These are phyloP conservation scores for Nothopassalora personata DNA, from an alignment of 2,329 filamentous ascomycete species.

Conservation along the genomic window DNA sequence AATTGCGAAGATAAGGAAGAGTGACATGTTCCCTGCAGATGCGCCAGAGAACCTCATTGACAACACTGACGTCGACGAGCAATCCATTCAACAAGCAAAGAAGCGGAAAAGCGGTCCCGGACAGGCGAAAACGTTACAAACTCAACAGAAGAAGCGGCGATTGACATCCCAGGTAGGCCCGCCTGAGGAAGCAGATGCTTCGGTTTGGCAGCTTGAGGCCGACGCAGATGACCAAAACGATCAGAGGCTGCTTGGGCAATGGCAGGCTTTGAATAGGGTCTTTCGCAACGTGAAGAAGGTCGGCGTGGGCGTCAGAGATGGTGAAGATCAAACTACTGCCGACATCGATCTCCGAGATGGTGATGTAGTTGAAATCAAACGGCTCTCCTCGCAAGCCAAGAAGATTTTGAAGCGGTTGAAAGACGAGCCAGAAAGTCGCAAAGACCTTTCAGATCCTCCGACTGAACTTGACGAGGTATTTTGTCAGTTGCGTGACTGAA, in stretches of 20 bases:
- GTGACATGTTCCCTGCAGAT: not conserved
- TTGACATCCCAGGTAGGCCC: not conserved
- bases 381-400: not conserved
- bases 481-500: not conserved
- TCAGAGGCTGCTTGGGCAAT: not conserved
- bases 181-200: not conserved
- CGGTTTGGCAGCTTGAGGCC: not conserved
- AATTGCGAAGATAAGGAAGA: not conserved
- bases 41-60: not conserved
- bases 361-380: not conserved
- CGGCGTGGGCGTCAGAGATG: not conserved
- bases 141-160: not conserved
- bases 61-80: not conserved
- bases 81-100: not conserved
- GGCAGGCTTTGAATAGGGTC: not conserved
- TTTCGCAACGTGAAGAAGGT: not conserved
- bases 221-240: not conserved
- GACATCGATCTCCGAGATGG: not conserved
- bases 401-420: not conserved
- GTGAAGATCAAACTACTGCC: not conserved
- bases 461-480: conserved; percentile 4
- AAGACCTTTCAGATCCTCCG: conserved; percentile 7
- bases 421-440: not conserved
- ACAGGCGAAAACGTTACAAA: not conserved
- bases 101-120: not conserved